These are phyloP conservation scores for Begonia masoniana DNA, from an alignment of 306 rosid genomes.

Conservation along the genomic window DNA sequence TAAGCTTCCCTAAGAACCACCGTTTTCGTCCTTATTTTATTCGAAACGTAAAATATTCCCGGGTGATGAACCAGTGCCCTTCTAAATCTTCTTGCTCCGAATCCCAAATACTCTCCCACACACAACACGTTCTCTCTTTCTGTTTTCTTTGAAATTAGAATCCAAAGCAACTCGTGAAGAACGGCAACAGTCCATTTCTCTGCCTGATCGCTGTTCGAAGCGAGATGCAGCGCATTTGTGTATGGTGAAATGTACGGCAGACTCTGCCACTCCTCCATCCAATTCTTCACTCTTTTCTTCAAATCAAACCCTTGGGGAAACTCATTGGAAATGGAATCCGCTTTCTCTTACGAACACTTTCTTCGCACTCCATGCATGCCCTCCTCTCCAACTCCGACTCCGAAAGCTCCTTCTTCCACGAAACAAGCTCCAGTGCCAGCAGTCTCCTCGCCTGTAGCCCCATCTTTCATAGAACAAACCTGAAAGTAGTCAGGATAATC, in stretches of 20 bases:
- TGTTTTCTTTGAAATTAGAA: conserved; percentile 69
- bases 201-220: conserved; percentile 45
- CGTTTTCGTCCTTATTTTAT: conserved; percentile 72
- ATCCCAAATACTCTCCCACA: conserved; percentile 61
- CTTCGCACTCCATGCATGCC: conserved; percentile 9
- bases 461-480: conserved; percentile 39
- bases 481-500: conserved; percentile 72
- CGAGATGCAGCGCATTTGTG: conserved; percentile 61
- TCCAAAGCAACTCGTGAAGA: conserved; percentile 69
- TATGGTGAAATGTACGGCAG: conserved; percentile 79
- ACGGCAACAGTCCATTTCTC: conserved; percentile 83
- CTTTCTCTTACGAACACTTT: conserved; percentile 18
- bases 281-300: conserved; percentile 49
- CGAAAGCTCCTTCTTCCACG: conserved; percentile 52
- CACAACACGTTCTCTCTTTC: conserved; percentile 38
- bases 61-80: conserved; percentile 77
- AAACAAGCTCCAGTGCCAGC: conserved; percentile 66
- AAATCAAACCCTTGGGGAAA: conserved; percentile 68
- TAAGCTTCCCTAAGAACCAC: conserved; percentile 71
- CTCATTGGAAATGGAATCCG: conserved; percentile 44
- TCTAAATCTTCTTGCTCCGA: conserved; percentile 43
- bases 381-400: conserved; percentile 64
- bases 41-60: conserved; percentile 65
- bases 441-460: conserved; percentile 32
- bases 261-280: conserved; percentile 75